Percentiles rank a stretch among this genome's conserved stretches.
Conservation (phyloP, 352 stramenopile genomes). For the Phytophthora meadii region DNA sequence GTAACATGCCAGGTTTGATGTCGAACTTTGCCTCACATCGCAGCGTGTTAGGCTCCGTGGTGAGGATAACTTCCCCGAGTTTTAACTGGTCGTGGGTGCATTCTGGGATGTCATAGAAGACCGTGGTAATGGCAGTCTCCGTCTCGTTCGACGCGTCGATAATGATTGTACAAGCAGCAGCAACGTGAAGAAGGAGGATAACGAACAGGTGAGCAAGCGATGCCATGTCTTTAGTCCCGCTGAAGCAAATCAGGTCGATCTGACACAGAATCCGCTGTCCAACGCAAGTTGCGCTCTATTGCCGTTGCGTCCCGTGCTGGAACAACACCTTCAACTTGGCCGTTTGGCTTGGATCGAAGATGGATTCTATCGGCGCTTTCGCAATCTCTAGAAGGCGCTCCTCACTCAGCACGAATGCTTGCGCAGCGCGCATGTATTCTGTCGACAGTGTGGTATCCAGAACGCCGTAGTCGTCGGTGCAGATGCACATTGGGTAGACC, state of each 20-base stretch:
- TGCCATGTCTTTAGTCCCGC: constrained; percentile 7
- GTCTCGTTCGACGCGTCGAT: constrained; percentile 11
- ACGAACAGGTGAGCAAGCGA: constrained; percentile 1
- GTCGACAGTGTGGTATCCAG: constrained; percentile 90
- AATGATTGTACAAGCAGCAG: not conserved
- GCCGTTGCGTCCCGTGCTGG: not conserved
- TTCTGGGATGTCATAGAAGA: constrained; percentile 39
- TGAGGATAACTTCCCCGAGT: constrained; percentile 40
- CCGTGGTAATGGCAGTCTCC: not conserved
- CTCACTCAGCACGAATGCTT: constrained; percentile 77
- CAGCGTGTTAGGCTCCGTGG: constrained; percentile 55
- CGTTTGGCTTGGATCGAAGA: constrained; percentile 64
- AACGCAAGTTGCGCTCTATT: constrained; percentile 3
- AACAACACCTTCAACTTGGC: constrained; percentile 36
- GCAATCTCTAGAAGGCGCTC: constrained; percentile 52
- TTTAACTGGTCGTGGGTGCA: constrained; percentile 50
- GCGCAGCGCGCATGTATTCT: constrained; percentile 86
- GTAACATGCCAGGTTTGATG: constrained; percentile 50
- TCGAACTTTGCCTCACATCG: constrained; percentile 47
- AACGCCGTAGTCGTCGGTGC: constrained; percentile 94
- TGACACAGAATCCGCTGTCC: constrained; percentile 3
- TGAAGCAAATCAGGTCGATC: constrained; percentile 12
- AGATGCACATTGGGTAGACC: constrained; percentile 88
- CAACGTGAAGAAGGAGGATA: constrained; percentile 4
- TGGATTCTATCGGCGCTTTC: constrained; percentile 49